phyloP scores from a whole-genome alignment of 2,329 filamentous ascomycete species.

The Colletotrichum kahawae region DNA sequence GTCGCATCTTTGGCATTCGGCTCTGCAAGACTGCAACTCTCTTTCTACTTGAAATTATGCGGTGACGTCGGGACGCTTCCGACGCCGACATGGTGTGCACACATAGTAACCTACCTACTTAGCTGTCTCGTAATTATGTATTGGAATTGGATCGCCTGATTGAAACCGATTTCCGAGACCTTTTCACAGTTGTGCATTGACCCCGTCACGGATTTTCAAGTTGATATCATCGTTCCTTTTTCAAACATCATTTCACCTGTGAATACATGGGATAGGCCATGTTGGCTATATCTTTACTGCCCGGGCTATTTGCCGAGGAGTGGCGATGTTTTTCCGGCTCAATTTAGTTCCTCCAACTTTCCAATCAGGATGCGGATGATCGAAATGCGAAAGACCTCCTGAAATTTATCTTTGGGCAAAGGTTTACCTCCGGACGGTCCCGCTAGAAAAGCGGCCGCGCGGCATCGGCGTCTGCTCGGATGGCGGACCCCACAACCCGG shows the following conservation, averaged over 20 bases:
- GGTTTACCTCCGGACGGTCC: rapidly evolving
- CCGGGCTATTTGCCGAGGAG: neutral
- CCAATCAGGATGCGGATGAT: neutral
- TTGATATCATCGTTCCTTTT: neutral
- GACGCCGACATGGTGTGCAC: neutral
- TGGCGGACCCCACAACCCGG: neutral
- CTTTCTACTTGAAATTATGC: neutral
- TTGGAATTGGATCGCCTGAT: neutral
- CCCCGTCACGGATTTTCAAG: neutral
- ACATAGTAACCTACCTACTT: no score
- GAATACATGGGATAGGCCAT: neutral
- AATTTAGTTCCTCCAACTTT: rapidly evolving
- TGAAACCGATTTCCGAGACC: neutral
- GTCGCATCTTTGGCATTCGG: neutral
- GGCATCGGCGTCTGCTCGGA: neutral
- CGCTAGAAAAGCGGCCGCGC: neutral
- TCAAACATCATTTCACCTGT: neutral
- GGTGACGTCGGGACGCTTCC: neutral
- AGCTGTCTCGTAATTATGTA: neutral
- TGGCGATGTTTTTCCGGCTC: neutral
- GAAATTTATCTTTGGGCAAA: neutral
- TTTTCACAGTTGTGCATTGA: neutral
- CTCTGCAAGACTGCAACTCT: neutral
- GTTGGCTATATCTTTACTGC: neutral
- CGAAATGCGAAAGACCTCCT: neutral